Evolutionary conservation across 225 moss, liverwort and hornwort genomes (phyloP).

Genomic region (Rhytidiadelphus loreus): DNA sequence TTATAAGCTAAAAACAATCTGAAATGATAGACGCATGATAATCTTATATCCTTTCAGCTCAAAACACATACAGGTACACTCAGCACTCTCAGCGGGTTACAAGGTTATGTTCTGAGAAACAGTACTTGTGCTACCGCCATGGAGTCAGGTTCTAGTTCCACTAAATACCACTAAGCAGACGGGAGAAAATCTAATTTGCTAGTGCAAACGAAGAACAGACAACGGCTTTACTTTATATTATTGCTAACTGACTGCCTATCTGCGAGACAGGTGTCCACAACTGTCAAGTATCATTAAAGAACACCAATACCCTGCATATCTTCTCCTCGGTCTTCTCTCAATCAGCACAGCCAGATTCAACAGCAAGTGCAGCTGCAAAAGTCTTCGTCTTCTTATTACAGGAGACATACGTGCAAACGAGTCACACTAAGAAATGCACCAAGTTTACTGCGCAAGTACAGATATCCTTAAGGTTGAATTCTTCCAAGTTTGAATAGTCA

Average conservation of each 20-base stretch:
- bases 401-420: neutral
- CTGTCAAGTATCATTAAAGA: neutral
- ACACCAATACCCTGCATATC: neutral
- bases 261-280: neutral
- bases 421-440: neutral
- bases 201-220: neutral
- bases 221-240: neutral
- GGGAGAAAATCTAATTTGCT: neutral
- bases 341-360: conserved; percentile 7
- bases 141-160: neutral
- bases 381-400: conserved; percentile 7
- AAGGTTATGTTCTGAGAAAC: neutral
- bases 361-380: neutral
- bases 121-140: neutral
- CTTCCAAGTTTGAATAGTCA: neutral
- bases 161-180: neutral
- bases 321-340: neutral
- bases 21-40: neutral
- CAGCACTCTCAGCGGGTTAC: neutral
- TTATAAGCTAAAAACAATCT: neutral
- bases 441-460: conserved; percentile 8
- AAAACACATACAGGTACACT: neutral
- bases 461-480: neutral
- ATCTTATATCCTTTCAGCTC: neutral
- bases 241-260: neutral